phyloP scores from a whole-genome alignment of 2,329 filamentous ascomycete species.

The Ophiostoma triangulosporum region DNA sequence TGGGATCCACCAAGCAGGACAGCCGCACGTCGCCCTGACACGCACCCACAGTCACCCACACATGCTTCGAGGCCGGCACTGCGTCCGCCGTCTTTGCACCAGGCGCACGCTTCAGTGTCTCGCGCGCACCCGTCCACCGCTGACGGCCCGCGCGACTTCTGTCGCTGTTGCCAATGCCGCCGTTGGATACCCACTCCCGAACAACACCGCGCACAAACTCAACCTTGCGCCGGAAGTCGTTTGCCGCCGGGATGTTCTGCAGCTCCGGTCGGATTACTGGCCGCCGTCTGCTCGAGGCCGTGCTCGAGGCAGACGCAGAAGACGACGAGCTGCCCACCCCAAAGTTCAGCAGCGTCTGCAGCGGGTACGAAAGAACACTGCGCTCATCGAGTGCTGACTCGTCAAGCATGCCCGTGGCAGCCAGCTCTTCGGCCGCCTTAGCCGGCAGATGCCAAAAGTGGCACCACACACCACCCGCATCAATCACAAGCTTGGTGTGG shows the following conservation, averaged over 20 bases:
- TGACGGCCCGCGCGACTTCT: slow-evolving; percentile 41
- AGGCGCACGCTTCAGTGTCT: slow-evolving; percentile 34
- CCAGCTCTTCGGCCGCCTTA: slow-evolving; percentile 54
- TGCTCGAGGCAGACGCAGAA: not conserved
- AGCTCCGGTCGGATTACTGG: slow-evolving; percentile 48
- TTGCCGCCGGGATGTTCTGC: slow-evolving; percentile 54
- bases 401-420: slow-evolving; percentile 50
- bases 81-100: slow-evolving; percentile 21
- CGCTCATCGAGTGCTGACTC: slow-evolving; percentile 58
- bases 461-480: slow-evolving; percentile 59
- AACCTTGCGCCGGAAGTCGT: slow-evolving; percentile 61
- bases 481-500: slow-evolving; percentile 72
- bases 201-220: slow-evolving; percentile 57
- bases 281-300: slow-evolving; percentile 28
- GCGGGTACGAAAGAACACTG: slow-evolving; percentile 55
- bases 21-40: slow-evolving; percentile 43
- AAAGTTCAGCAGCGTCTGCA: slow-evolving; percentile 63
- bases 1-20: slow-evolving; percentile 41
- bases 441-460: slow-evolving; percentile 65
- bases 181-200: slow-evolving; percentile 56
- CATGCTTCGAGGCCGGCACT: slow-evolving; percentile 37
- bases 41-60: slow-evolving; percentile 56
- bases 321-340: slow-evolving; percentile 16
- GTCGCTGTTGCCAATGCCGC: slow-evolving; percentile 54
- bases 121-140: slow-evolving; percentile 45